Evolutionary conservation across 108 stramenopile genomes (phyloP).

Genomic region (Halocafeteria seosinensis): DNA sequence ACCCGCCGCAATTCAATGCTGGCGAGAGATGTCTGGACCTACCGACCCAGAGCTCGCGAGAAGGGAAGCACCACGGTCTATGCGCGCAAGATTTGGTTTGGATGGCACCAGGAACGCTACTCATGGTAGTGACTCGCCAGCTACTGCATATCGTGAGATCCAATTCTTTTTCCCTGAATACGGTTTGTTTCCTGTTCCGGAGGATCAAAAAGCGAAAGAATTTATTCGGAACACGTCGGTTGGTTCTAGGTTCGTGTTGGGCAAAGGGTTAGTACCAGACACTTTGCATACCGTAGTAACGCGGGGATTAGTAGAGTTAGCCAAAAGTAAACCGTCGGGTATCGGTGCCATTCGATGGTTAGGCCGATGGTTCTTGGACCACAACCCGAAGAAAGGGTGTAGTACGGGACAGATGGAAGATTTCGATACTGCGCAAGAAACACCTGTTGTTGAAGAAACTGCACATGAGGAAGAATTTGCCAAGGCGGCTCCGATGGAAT

Average conservation of each 20-base stretch:
- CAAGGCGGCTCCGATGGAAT: background rate
- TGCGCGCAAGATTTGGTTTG: slow-evolving; percentile 21
- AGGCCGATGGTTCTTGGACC: slow-evolving; percentile 11
- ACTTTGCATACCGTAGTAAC: slow-evolving; percentile 4
- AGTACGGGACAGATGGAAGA: background rate
- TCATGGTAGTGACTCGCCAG: slow-evolving; percentile 19
- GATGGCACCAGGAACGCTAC: slow-evolving; percentile 24
- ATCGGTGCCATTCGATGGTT: background rate
- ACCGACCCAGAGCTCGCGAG: slow-evolving; percentile 13
- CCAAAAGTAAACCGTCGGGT: slow-evolving; percentile 6
- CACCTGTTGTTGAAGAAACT: background rate
- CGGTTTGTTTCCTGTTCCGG: background rate
- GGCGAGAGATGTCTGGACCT: slow-evolving; percentile 20
- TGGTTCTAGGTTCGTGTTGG: background rate
- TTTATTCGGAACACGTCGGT: background rate
- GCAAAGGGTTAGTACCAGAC: slow-evolving; percentile 1
- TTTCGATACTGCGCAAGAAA: background rate
- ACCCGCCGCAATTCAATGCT: slow-evolving; percentile 10
- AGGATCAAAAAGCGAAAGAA: background rate
- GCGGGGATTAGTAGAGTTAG: background rate
- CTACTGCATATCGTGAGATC: slow-evolving; percentile 13
- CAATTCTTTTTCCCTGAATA: slow-evolving; percentile 15
- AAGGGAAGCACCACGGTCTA: background rate
- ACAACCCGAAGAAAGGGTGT: slow-evolving; percentile 8
- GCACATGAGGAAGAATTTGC: background rate